Evolutionary conservation across 169 alveolate species (phyloP), one percentile per base, ranked within the genome.

Genomic region (Perkinsus chesapeaki): DNA sequence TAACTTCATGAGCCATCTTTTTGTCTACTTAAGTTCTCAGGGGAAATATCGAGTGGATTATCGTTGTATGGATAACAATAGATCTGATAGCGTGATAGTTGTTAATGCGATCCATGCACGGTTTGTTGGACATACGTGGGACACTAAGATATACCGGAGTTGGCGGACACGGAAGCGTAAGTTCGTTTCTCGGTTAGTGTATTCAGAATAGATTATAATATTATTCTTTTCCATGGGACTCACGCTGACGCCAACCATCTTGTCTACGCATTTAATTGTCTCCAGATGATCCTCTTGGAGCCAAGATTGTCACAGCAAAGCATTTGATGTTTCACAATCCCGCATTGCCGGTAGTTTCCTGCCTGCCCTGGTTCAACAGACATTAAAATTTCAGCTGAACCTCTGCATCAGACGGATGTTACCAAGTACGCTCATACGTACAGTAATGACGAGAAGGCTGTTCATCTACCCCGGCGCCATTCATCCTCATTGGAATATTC

Each of bases 121-220:
- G 48, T 96, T 97, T 95, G 95, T 96, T 90, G 99, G 99, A 23
- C 99, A 97, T 92, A 95, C 98, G 12, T 97, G 99, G 99, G 99
- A 97, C 93, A 97, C 99, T 39, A 97, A 97, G 95, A 96, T 97
- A 60, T 97, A 97, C 95, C 96, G 96, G 91, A 97, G 97, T 82
- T 96, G 95, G 92, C 95, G 99, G 39, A 96, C 96, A 91, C 96
- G 99, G 96, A 91, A 0, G 96, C 47, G 19, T 91, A 23, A 91
- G 16, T n/a, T 92, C 38, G 82, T 36, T 0, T 10, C 39, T 36
- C 39, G 20, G 20, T 31, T 92, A 31, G 39, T 38, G 27, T 5
- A 39, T 0, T 27, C 1, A 19, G 20, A 36, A 7, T 5, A 16
- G 3, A n/a, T 47, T 16, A 16, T 16, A 90, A 23, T 19, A 23